Evolutionary conservation across 2,329 filamentous ascomycete species (phyloP), one percentile per base, ranked within the genome.

Genomic region (Onygenales sp.): DNA sequence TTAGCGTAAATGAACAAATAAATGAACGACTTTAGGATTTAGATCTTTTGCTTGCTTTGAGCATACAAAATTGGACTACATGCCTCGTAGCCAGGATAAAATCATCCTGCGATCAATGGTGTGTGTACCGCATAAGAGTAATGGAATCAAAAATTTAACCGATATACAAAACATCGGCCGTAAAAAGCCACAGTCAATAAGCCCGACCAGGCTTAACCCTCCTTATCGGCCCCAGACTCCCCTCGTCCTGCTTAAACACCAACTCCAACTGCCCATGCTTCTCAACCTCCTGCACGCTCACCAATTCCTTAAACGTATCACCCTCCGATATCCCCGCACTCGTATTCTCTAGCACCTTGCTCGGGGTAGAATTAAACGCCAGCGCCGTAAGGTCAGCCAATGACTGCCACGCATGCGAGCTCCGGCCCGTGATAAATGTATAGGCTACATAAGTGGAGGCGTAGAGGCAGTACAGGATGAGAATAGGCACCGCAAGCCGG

Each of bases 281-380:
- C 51, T 54, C 54, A 11, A 54, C 51, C 21, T 56, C 54, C 39
- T 6, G 41, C 8, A 56, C 46, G 35, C 46, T 54, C 32, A 56
- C 45, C 52, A 54, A 14, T 35, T 51, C 43, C 31, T 47, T 48
- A 35, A 56, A 54, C 21, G 54, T 56, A 8, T 54, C 52, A 27
- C 11, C 45, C 14, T 43, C 10, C 14, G 41, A 48, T 10, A 54
- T 46, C 14, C 45, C 31, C 38, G 42, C 54, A 42, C 53, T 49
- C 31, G 50, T 47, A 27, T 57, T 55, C 35, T 46, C 39, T 21
- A 57, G 32, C 17, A 39, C 50, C n/a, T 46, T 43, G 27, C 43
- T 50, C 3, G 53, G 53, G 5, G 32, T 52, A 8, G 55, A 57
- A 14, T 57, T 57, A 13, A 55, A 50, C 35, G 55, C 55, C 44